A percentile compares a stretch with the other conserved stretches of the same genome.
Conservation (phyloP, 768 basidiomycete species). For the Pleurotus sapidus region DNA sequence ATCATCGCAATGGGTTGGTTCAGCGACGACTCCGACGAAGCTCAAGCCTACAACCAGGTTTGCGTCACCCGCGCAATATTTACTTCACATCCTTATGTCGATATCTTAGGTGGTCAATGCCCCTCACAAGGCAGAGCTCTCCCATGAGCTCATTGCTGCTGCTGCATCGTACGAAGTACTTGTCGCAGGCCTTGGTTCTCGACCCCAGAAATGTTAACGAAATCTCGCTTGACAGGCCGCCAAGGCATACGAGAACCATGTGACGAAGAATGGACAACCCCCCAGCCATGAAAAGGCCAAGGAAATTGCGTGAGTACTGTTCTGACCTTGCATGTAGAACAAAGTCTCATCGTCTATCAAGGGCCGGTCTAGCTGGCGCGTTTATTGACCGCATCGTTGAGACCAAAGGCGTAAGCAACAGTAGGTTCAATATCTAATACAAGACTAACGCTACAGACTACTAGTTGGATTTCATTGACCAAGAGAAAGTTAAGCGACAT, state of each 20-base stretch:
- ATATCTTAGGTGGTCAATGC: conserved; percentile 43
- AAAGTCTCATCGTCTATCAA: background rate
- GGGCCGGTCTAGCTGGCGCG: conserved; percentile 54
- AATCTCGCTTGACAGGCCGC: conserved; percentile 40
- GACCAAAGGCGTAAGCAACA: conserved; percentile 45
- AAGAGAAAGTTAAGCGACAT: conserved; percentile 21
- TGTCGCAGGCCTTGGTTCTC: background rate
- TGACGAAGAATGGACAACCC: conserved; percentile 44
- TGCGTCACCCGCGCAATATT: background rate
- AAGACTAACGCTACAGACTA: background rate
- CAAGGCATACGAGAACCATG: conserved; percentile 61
- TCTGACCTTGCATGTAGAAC: background rate
- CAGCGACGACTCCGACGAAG: conserved; percentile 35
- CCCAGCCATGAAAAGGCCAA: conserved; percentile 49
- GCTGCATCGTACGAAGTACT: conserved; percentile 64
- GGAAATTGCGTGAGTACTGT: conserved; percentile 40
- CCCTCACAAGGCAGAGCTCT: conserved; percentile 54
- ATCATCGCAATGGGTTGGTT: conserved; percentile 39
- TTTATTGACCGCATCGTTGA: conserved; percentile 55
- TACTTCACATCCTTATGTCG: conserved; percentile 7
- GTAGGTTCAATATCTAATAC: conserved; percentile 42
- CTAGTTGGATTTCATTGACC: conserved; percentile 29
- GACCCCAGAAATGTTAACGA: background rate
- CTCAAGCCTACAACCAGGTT: conserved; percentile 32
- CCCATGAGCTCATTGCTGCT: conserved; percentile 66